A percentile compares a stretch with the other conserved stretches of the same genome.
Evolutionary conservation across 192 early-diverging fungal genomes (phyloP).

Genomic region (Pilaira anomala): DNA sequence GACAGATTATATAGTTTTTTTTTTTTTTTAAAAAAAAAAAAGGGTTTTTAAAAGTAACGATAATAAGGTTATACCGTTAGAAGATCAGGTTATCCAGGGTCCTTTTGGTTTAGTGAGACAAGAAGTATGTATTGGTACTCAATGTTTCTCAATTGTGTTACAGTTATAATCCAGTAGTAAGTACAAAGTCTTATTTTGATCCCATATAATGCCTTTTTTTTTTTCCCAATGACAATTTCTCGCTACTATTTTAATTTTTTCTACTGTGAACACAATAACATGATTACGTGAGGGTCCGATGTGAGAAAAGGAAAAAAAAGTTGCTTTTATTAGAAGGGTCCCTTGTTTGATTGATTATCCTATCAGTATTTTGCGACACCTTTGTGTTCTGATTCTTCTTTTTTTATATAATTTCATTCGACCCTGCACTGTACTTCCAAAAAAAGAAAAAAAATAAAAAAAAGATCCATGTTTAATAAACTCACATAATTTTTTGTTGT

Average conservation of each 20-base stretch:
- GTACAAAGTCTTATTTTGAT: conserved; percentile 4
- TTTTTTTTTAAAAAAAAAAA: no score
- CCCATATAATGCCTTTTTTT: no score
- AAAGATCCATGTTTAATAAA: no score
- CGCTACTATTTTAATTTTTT: neutral
- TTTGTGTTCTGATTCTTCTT: neutral
- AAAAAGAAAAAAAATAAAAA: no score
- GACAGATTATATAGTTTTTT: conserved; percentile 1
- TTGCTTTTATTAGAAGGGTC: neutral
- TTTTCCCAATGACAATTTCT: neutral
- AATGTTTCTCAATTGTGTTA: conserved; percentile 12
- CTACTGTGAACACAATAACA: conserved; percentile 9
- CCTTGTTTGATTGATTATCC: conserved; percentile 13
- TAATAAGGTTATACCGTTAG: neutral
- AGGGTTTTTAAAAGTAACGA: neutral
- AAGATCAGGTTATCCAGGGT: conserved; percentile 20
- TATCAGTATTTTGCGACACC: conserved; percentile 8
- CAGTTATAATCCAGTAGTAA: conserved; percentile 1
- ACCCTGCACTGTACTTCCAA: no score
- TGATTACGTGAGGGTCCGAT: conserved; percentile 16
- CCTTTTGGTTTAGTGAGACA: neutral
- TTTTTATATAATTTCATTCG: neutral
- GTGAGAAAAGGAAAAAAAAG: neutral
- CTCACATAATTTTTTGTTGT: no score
- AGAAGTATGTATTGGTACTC: conserved; percentile 5